Evolutionary conservation across 805 yeast species (phyloP), one percentile per base, ranked within the genome.

Genomic region (Metschnikowia koreensis): DNA sequence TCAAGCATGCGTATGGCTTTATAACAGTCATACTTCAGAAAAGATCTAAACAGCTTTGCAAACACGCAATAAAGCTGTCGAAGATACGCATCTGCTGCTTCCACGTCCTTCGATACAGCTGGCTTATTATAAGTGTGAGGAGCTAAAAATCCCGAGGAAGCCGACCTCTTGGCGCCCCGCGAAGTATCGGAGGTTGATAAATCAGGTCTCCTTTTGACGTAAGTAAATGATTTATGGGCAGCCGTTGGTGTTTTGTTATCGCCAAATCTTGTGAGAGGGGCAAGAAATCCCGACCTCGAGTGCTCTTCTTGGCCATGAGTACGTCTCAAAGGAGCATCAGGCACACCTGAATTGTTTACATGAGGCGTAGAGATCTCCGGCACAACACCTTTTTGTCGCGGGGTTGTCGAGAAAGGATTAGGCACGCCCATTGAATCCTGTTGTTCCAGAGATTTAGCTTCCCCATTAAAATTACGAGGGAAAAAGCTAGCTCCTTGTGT

Each of bases 1-100:
- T 81, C 82, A 31, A 93, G 72, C 2, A 82, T 70, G 50, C 93
- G 70, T 9, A 92, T 81, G 0, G 97, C 96, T 60, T 86, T 83
- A 63, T 82, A 83, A 58, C 96, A 88, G 62, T 92, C 94, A 66
- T 80, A 92, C 41, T 78, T 74, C 55, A 79, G 69, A 74, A 82
- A 77, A 16, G 86, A 78, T 59, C 81, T 81, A 65, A 66, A 81
- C n/a, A 81, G 83, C 61, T 79, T 80, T 3, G 87, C 89, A 58
- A 84, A 75, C 8, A 74, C 68, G 1, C 79, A 69, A 60, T 82
- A 84, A 8, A 84, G 65, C 7, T 70, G 66, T 38, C 77, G 66
- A 29, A 83, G 60, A 55, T 76, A 76, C 38, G 71, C 69, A 44
- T 80, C 81, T 6, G 59, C 61, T 9, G 56, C 50, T 10, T 48